Base-by-base conservation (phyloP, 441 rosid genomes). In the Metrosideros polymorpha region DNA sequence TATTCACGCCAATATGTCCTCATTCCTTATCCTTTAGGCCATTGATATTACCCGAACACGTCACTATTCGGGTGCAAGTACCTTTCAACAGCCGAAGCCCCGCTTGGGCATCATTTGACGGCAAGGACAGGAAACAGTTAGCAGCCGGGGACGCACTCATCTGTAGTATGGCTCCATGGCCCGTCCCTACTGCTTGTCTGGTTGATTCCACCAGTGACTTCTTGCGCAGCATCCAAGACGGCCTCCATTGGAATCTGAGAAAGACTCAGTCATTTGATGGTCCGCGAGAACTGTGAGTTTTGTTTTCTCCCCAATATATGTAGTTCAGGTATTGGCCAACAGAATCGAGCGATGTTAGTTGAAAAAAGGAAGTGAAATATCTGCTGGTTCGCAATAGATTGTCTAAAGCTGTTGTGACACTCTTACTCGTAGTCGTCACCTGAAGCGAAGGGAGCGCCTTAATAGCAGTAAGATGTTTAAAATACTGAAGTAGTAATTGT, bases 91-190 rank as follows among this genome's bases (percentile, higher is more conserved):
- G 99, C 91, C 94, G 99, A 90, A 90, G 95, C 90, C 90, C 98
- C 6, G 99, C 99, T 1, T 98, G 98, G 98, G 99, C 90, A 63
- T 98, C 99, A 25, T 98, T 98, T 47, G 99, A 98, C 66, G 99
- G 99, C 82, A 98, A 98, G 90, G 96, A 93, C 90, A 89, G 99
- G 90, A 96, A 95, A 87, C 94, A 89, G 87, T 88, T 98, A 63
- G 93, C 88, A 57, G 94, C 99, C 10, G 95, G 99, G 49, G 99
- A 98, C 87, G 99, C 98, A 6, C 95, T 98, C 49, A 95, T 98
- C 29, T 97, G 99, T 93, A 92, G 99, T 90, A 97, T 98, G 95
- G 99, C 99, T 19, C 97, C 97, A 47, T 98, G 99, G 97, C 99
- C 99, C 5, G 99, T 98, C 83, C 98, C 99, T 49, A 98, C 99